Conservation (phyloP, 2,329 filamentous ascomycete genomes). For the Cladorrhinum sp. region DNA sequence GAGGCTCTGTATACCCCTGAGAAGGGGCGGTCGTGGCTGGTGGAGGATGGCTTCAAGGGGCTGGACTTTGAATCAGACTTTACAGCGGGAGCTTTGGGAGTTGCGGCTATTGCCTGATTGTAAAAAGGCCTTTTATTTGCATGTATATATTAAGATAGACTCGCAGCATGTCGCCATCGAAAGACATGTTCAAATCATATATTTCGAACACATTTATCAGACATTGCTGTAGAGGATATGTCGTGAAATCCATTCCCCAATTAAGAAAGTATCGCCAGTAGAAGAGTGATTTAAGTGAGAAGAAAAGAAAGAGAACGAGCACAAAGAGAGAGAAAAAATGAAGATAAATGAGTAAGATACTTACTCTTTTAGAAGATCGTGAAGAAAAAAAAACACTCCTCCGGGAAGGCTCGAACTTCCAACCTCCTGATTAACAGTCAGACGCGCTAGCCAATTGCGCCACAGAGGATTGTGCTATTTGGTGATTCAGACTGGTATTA, state of each 20-base stretch:
- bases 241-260: too few relatives aligned
- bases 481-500: too few relatives aligned
- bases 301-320: neutral
- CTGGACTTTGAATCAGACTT: slow-evolving; percentile 52
- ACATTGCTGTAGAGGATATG: too few relatives aligned
- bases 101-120: slow-evolving; percentile 3
- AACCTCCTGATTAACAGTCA: slow-evolving; percentile 43
- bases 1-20: slow-evolving; percentile 65
- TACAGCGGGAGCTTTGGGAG: neutral
- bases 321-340: neutral
- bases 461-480: slow-evolving; percentile 3
- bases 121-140: neutral
- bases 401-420: slow-evolving; percentile 27
- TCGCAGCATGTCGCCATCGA: too few relatives aligned
- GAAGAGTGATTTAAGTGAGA: too few relatives aligned
- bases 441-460: slow-evolving; percentile 13
- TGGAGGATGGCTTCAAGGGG: slow-evolving; percentile 75
- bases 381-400: slow-evolving; percentile 17
- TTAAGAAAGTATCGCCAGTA: too few relatives aligned
- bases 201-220: too few relatives aligned
- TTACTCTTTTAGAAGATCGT: too few relatives aligned
- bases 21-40: slow-evolving; percentile 66
- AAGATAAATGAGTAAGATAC: too few relatives aligned
- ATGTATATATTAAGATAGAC: neutral
- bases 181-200: too few relatives aligned